Evolutionary conservation across 148 eudicot species (phyloP), one percentile per base, ranked within the genome.

Genomic region (Nyssa sinensis): DNA sequence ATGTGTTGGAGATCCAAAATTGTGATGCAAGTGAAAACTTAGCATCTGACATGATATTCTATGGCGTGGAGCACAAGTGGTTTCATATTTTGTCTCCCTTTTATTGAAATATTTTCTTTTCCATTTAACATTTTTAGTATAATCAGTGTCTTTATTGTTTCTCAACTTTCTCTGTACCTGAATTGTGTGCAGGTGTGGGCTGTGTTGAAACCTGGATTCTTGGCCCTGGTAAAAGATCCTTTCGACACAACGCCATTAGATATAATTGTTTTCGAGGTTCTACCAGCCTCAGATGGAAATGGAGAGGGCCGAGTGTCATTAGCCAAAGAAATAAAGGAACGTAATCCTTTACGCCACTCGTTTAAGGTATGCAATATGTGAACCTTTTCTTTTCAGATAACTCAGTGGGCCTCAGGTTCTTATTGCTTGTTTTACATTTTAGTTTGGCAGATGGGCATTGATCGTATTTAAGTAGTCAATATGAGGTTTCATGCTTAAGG

Each of bases 181-280:
- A 55, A 2, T 55, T 55, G 16, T 70, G 39, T 78, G 81, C 90
- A 94, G 98, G 98, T 94, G 3, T 94, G 98, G 98, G 96, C 94
- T 78, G 99, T 96, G 35, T 83, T 96, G 39, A 96, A 93, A 84
- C 98, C 99, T 82, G 99, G 99, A 68, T 96, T 93, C 80, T 78
- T 96, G 87, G 98, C 97, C 78, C 87, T 96, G 66, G 84, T 96
- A 51, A 93, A 88, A 86, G 93, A 91, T 80, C 99, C 98, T 73
- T 86, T 87, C 75, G 97, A 89, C 74, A 77, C 85, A 44, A 80
- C 79, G 72, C 94, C 87, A 33, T 79, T 96, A 78, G 99, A 96
- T 75, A 96, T 96, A 35, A 80, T 95, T 62, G 90, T 96, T 59
- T 96, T 96, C 78, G 97, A 96, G 85, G 84, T 93, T 60, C 81